Conservation (phyloP, 2,329 filamentous ascomycete genomes). For the Epicoccum sorghinum region DNA sequence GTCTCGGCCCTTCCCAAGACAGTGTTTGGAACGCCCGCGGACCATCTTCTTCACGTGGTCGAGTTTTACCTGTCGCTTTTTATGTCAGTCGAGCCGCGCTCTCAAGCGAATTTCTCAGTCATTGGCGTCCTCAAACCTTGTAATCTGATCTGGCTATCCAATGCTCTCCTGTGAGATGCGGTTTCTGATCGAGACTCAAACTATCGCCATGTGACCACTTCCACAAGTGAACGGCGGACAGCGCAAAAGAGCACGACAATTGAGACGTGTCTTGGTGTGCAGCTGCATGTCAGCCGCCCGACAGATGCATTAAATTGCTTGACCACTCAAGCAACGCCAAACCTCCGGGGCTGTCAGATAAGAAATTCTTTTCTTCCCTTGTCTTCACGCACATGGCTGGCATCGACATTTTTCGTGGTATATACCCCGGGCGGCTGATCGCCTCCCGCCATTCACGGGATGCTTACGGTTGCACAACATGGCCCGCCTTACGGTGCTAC, state of each 20-base stretch:
- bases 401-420: slow-evolving; percentile 2
- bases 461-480: slow-evolving; percentile 21
- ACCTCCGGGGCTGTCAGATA: slow-evolving; percentile 10
- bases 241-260: slow-evolving; percentile 1
- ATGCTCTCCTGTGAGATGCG: background rate
- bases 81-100: no score
- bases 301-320: slow-evolving; percentile 24
- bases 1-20: background rate
- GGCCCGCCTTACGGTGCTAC: slow-evolving; percentile 11
- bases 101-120: background rate
- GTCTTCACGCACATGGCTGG: slow-evolving; percentile 14
- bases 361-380: slow-evolving; percentile 3
- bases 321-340: slow-evolving; percentile 27
- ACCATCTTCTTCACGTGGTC: no score
- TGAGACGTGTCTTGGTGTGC: slow-evolving; percentile 8
- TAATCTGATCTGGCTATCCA: background rate
- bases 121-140: background rate
- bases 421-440: slow-evolving; percentile 7
- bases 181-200: background rate
- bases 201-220: background rate
- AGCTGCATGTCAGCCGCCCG: slow-evolving; percentile 28
- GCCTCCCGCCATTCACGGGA: slow-evolving; percentile 16
- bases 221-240: background rate
- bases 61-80: no score
- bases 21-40: no score